Percentiles rank a stretch among this genome's conserved stretches.
Evolutionary conservation across 345 rosid species (phyloP).

Genomic region (Mangifera indica): DNA sequence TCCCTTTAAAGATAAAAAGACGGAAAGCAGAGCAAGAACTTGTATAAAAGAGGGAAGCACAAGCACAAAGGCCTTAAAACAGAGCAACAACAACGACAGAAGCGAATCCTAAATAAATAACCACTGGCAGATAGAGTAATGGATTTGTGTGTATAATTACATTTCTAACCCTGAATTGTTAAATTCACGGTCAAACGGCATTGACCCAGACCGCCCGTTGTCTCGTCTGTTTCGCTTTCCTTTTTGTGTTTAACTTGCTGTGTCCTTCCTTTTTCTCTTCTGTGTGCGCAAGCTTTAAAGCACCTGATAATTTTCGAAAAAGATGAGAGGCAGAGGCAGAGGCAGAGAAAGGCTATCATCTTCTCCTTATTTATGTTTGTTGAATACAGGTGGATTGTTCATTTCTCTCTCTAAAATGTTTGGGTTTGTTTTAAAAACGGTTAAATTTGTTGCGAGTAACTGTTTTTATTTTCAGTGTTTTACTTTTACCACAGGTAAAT

Average conservation of each 20-base stretch:
- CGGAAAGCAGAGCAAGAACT: constrained; percentile 31
- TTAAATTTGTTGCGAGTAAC: constrained; percentile 41
- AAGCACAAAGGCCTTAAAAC: background rate
- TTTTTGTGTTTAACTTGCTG: background rate
- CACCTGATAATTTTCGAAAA: background rate
- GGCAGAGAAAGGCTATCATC: background rate
- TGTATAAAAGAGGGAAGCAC: constrained; percentile 30
- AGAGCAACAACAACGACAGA: constrained; percentile 32
- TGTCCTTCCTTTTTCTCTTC: background rate
- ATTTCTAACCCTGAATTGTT: constrained; percentile 30
- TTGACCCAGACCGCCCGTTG: constrained; percentile 46
- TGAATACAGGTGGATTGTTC: constrained; percentile 6
- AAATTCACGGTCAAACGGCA: constrained; percentile 46
- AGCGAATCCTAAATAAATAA: constrained; percentile 22
- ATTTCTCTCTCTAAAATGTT: background rate
- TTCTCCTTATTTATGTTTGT: constrained; percentile 6
- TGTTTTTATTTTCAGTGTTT: constrained; percentile 26
- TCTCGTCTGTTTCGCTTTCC: constrained; percentile 17
- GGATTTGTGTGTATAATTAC: constrained; percentile 21
- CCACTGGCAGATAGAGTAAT: background rate
- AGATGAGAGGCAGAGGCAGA: constrained; percentile 1
- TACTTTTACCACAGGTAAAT: constrained; percentile 6
- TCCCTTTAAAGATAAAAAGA: constrained; percentile 23
- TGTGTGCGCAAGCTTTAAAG: background rate
- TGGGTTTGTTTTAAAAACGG: constrained; percentile 39